Conservation (phyloP, 768 basidiomycete genomes). For the Lentinula guzmanii region DNA sequence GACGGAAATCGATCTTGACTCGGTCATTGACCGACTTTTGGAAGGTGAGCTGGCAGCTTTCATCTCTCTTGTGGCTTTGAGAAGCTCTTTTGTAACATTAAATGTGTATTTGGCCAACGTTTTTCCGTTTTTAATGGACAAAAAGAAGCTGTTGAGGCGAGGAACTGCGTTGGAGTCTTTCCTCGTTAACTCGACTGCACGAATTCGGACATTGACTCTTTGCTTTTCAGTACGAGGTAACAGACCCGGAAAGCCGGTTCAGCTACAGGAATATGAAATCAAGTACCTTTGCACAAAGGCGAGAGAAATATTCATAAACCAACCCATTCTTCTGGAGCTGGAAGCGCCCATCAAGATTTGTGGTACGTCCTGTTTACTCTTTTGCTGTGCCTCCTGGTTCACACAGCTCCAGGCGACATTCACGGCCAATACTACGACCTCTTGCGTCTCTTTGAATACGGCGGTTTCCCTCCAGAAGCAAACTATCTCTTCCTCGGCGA, state of each 20-base stretch:
- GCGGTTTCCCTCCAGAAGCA: slow-evolving; percentile 98
- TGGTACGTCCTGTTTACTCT: slow-evolving; percentile 48
- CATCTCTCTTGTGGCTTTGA: not conserved
- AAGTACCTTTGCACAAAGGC: slow-evolving; percentile 98
- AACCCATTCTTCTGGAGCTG: slow-evolving; percentile 94
- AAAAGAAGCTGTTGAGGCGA: not conserved
- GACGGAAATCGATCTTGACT: slow-evolving; percentile 97
- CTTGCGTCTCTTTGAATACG: slow-evolving; percentile 96
- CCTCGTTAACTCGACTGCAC: not conserved
- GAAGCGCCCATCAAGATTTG: slow-evolving; percentile 99
- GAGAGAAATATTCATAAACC: slow-evolving; percentile 98
- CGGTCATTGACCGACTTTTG: slow-evolving; percentile 95
- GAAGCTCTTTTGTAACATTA: not conserved
- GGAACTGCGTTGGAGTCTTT: not conserved
- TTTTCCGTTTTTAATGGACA: not conserved
- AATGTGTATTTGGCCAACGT: not conserved
- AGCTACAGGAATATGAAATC: slow-evolving; percentile 98
- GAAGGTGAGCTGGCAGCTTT: slow-evolving; percentile 69
- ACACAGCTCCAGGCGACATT: slow-evolving; percentile 71
- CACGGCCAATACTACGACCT: slow-evolving; percentile 99
- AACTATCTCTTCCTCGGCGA: slow-evolving; percentile 99
- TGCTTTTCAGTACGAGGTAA: slow-evolving; percentile 81
- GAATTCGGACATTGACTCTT: not conserved
- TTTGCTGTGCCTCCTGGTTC: slow-evolving; percentile 15
- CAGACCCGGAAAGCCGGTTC: slow-evolving; percentile 96